Base-by-base conservation (phyloP, 768 basidiomycete genomes). In the Chalciporus pseudorubinellus region DNA sequence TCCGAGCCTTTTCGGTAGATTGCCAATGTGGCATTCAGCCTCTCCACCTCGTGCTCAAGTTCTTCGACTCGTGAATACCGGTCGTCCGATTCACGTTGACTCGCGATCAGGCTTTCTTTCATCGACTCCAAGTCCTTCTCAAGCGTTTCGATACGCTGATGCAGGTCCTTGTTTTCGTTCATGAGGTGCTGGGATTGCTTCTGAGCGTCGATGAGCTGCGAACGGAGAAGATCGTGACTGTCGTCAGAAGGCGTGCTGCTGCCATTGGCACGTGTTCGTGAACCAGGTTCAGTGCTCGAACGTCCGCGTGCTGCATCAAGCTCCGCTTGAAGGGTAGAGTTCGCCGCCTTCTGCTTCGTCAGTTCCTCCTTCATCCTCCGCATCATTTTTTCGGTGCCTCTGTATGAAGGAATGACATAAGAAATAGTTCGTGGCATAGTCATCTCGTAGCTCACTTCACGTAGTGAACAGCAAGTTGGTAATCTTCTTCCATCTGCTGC, bases 341-440 rank as follows among this genome's bases (percentile, higher is more conserved):
- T 95, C 40, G 84, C 70, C 42, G 77, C 77, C 73, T 97, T 98
- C 71, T 95, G 91, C 72, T 89, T 95, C 58, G 81, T 88, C 51
- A 98, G 73, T 64, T 98, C 97, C 50, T 95, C 95, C 70, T 93
- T 91, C 87, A 98, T 92, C 59, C 88, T 84, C 59, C 93, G 84
- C 77, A 98, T 89, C 84, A 98, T 93, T 73, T 95, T 97, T 71
- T 98, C 97, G 1, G 95, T 98, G 40, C 92, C 92, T 79, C 91
- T 93, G 64, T 28, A 52, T 55, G 29, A 57, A 56, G 51, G 38
- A 50, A 44, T 45, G 49, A 50, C 46, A 54, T 62, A 53, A 56
- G 50, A 48, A 48, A 53, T 48, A 41, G 33, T 39, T 46, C 59
- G 31, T 46, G 51, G 44, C 34, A 50, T 24, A 44, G 44, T 47